phyloP scores from a whole-genome alignment of 139 green algal genomes.

The Tetratostichococcus sp. region DNA sequence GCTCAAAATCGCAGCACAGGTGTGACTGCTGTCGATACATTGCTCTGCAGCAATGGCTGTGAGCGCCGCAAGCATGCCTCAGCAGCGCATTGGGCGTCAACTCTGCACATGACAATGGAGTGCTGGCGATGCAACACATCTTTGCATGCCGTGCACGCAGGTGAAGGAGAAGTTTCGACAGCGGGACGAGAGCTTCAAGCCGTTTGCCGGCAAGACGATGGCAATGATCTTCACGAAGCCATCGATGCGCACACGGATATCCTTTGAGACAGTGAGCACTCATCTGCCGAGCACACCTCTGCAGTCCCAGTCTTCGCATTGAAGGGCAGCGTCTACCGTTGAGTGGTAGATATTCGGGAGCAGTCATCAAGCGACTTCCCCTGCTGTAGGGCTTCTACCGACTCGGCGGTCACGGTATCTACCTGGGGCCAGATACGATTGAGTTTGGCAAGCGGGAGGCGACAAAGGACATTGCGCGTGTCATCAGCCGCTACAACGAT shows the following conservation, averaged over 20 bases:
- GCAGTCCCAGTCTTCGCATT: no score
- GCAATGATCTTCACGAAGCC: conserved; percentile 99
- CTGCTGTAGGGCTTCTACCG: conserved; percentile 14
- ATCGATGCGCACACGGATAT: conserved; percentile 91
- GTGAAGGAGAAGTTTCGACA: conserved; percentile 79
- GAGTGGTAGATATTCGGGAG: no score
- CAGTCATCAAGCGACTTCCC: no score
- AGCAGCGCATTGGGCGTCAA: no score
- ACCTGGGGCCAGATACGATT: conserved; percentile 92
- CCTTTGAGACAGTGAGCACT: conserved; percentile 89
- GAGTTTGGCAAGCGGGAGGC: conserved; percentile 94
- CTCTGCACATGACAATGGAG: no score
- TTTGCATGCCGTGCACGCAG: no score
- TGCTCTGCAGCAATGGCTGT: no score
- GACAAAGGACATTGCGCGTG: conserved; percentile 91
- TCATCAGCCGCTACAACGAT: conserved; percentile 93
- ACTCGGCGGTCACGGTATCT: conserved; percentile 91
- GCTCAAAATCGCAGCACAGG: conserved; percentile 66
- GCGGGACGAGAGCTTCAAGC: conserved; percentile 81
- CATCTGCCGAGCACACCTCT: background rate
- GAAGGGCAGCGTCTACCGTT: no score
- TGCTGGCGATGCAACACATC: no score
- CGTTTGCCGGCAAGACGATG: conserved; percentile 88
- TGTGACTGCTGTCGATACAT: no score
- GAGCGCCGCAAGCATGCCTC: no score